Conservation (phyloP, 352 stramenopile species). For the Phytopythium sindhum region DNA sequence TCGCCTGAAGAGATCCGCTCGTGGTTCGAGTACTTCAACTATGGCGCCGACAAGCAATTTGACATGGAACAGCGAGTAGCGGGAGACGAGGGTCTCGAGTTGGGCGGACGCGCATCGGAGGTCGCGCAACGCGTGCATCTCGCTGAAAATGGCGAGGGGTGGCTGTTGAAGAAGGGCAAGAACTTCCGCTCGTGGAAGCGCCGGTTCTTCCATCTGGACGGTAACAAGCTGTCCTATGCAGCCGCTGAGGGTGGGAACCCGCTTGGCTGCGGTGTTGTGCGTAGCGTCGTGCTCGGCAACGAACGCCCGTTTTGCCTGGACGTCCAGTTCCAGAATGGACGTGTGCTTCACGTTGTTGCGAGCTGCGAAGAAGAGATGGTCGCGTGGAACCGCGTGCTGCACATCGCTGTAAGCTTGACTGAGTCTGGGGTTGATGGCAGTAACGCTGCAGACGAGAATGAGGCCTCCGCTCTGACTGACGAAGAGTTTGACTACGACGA, state of each 20-base stretch:
- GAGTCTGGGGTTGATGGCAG: conserved; percentile 12
- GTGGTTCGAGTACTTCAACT: conserved; percentile 53
- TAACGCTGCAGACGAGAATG: conserved; percentile 27
- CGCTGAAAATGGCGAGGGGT: conserved; percentile 32
- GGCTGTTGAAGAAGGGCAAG: conserved; percentile 56
- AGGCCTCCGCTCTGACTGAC: background rate
- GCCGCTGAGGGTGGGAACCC: conserved; percentile 26
- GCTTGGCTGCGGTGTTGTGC: conserved; percentile 52
- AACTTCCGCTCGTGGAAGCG: conserved; percentile 72
- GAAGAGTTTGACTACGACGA: conserved; percentile 56
- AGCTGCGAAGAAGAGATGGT: conserved; percentile 53
- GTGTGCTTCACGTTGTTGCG: conserved; percentile 57
- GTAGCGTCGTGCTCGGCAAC: conserved; percentile 50
- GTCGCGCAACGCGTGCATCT: conserved; percentile 3
- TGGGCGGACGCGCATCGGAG: conserved; percentile 16
- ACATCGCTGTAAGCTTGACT: conserved; percentile 31
- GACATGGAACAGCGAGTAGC: conserved; percentile 20
- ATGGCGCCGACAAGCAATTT: conserved; percentile 14
- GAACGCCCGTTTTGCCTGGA: conserved; percentile 66
- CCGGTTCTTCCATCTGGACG: conserved; percentile 55
- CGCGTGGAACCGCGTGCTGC: conserved; percentile 55
- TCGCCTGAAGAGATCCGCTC: conserved; percentile 55
- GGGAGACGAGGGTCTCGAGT: conserved; percentile 19
- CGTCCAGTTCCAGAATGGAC: conserved; percentile 57
- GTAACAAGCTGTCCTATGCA: conserved; percentile 60